Evolutionary conservation across 768 basidiomycete species (phyloP), one percentile per base, ranked within the genome.

Genomic region (Pleurotus cornucopiae): DNA sequence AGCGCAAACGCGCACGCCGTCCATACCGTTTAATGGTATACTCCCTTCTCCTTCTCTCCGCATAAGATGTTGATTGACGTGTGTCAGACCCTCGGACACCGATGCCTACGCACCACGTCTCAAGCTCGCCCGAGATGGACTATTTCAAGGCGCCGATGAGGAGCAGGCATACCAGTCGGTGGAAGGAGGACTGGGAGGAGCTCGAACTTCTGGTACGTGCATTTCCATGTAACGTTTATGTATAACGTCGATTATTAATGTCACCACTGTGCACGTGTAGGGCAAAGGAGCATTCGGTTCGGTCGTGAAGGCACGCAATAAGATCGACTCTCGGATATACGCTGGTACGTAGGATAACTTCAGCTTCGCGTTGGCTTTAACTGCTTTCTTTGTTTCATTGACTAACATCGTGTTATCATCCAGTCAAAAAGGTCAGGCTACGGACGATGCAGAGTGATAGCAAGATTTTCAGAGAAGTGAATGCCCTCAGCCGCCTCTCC

Each of bases 161-260:
- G 21, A 67, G 78, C 23, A 76, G 81, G 26, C 82, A 85, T 13
- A 68, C 79, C 2, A 94, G 92, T 63, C 73, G 94, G 57, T 98
- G 93, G 84, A 89, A 91, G 63, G 88, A 91, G 54, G 94, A 98
- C 62, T 98, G 91, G 85, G 92, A 95, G 64, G 94, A 96, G 66
- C 72, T 97, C 6, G 94, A 96, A 65, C 75, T 93, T 30, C 65
- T 96, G 64, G 92, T 86, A 63, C 37, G 77, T 63, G 16, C 20
- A 34, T 6, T 44, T 14, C 13, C 23, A 25, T 25, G 23, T 25
- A 25, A 25, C 23, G 23, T 25, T 0, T 25, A 25, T 25, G 23
- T 25, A 25, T 25, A 5, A 6, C 23, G 23, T 25, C 5, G 23
- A 25, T 25, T 5, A 25, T 25, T 25, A 5, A 25, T 25, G 39